These are phyloP conservation scores for Leishmania gerbilli DNA, from an alignment of 208 protist species.

Conservation along the genomic window DNA sequence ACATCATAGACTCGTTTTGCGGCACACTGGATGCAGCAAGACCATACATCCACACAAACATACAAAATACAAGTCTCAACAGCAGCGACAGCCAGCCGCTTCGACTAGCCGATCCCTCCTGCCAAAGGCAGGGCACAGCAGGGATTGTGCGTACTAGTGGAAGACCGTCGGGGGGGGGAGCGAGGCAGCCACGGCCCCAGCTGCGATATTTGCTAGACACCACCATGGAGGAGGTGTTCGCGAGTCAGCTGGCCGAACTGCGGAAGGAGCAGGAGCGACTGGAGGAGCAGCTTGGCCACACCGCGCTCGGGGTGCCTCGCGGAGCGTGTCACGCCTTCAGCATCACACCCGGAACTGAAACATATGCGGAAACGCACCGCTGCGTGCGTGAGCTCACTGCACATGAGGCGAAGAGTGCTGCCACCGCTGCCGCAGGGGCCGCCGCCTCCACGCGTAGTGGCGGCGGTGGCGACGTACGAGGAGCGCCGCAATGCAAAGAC, in stretches of 20 bases:
- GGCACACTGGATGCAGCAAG: not conserved
- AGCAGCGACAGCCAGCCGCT: not conserved
- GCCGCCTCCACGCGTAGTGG: not conserved
- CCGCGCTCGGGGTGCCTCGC: conserved; percentile 6
- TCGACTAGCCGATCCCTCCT: not conserved
- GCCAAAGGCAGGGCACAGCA: not conserved
- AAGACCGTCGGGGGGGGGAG: not conserved
- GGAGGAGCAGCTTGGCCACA: conserved; percentile 30
- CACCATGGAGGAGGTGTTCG: conserved; percentile 32
- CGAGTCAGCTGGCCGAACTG: conserved; percentile 30
- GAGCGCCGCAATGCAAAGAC: no score
- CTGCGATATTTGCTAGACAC: not conserved
- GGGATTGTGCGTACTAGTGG: not conserved
- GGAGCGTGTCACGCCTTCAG: not conserved
- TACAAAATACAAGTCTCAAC: conserved; percentile 9
- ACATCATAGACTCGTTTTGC: not conserved
- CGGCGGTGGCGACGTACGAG: not conserved
- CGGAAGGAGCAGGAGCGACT: conserved; percentile 35
- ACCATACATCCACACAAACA: not conserved
- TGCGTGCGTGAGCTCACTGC: conserved; percentile 19
- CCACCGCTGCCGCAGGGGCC: not conserved
- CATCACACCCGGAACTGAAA: not conserved
- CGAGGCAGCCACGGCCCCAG: not conserved
- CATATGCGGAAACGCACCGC: not conserved
- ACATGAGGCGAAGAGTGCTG: not conserved